Base-by-base conservation (phyloP, 2,329 filamentous ascomycete genomes). In the Fusarium bulbicola region DNA sequence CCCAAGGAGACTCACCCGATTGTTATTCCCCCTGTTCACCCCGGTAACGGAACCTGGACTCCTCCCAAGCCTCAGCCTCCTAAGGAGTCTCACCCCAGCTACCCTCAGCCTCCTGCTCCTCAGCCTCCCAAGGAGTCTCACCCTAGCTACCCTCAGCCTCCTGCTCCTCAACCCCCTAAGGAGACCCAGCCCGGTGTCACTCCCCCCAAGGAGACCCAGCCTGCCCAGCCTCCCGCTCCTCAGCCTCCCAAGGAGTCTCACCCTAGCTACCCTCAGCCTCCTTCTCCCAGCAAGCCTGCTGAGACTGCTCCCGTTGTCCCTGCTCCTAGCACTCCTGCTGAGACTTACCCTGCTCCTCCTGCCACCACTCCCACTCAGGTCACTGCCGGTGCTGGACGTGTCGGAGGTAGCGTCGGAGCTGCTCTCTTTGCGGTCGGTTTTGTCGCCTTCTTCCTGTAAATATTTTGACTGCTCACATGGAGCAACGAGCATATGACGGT, bases 371-470 rank as follows among this genome's bases (percentile, higher is more conserved):
- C 61, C 7, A 46, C 53, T 12, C 34, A 54, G 2, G 43, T 72
- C 40, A 70, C 54, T 45, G 56, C 68, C 28, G 43, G n/a, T 47
- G 70, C 68, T 45, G 70, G 64, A 54, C 68, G 59, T 58, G 56
- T 72, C 42, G 50, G 52, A 16, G 56, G 68, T 32, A 61, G 59
- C 52, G 12, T 64, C 56, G 36, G 56, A 26, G 61, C 66, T 16
- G 56, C 56, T 46, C 37, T 69, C 57, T 54, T 72, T 26, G 65
- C 28, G 8, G 70, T 59, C 36, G 68, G 68, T 47, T 64, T 69
- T 36, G 64, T 72, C 39, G 70, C 69, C 28, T 69, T 72, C 45
- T 59, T 72, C 30, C 32, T 72, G 68, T 72, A 72, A 45, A 68
- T 62, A 40, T 46, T 54, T 53, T 68, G 20, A 43, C 24, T 39